Base-by-base conservation (phyloP, 345 rosid genomes). In the Garcia nutans region DNA sequence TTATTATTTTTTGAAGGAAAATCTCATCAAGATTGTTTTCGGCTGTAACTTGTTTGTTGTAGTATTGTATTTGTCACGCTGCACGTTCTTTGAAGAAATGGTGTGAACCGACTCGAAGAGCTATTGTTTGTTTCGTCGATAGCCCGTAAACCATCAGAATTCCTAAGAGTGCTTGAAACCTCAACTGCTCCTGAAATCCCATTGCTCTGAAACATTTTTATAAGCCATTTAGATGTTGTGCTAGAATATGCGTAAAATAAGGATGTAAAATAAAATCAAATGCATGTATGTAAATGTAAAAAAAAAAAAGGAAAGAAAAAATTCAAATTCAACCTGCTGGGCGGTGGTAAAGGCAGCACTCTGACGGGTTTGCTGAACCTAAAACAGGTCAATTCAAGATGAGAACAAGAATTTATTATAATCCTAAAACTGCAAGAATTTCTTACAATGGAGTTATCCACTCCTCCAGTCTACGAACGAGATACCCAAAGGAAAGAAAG, bases 11-110 rank as follows among this genome's bases (percentile, higher is more conserved):
- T 23, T 9, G 57, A 44, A 0, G 60, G 33, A 49, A 49, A 52
- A 77, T 20, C 67, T 8, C 73, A 56, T 77, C 84, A 81, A 15
- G 74, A 71, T 47, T 79, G 78, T 64, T 72, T 82, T 69, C 78
- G 81, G 72, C 79, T 72, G n/a, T 86, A 77, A 73, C 76, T 76
- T 42, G 76, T 64, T 55, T 37, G 82, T 42, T 81, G 86, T n/a
- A 49, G 74, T 33, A 85, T 82, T 5, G 85, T 64, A 75, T 65
- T 85, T 65, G 83, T 77, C 47, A 83, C 85, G 26, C 90, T 86
- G 59, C 72, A 75, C 0, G 85, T 81, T 80, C 91, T 87, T 13
- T 45, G 47, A 44, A 86, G 79, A 62, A 85, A 67, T 19, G 77
- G 59, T 6, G 56, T 41, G 8, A 63, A 54, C 85, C 78, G 28